Percentiles rank a stretch among this genome's conserved stretches.
Evolutionary conservation across 1,284 basidiomycete species (phyloP).

Genomic region (Ganoderma sp.): DNA sequence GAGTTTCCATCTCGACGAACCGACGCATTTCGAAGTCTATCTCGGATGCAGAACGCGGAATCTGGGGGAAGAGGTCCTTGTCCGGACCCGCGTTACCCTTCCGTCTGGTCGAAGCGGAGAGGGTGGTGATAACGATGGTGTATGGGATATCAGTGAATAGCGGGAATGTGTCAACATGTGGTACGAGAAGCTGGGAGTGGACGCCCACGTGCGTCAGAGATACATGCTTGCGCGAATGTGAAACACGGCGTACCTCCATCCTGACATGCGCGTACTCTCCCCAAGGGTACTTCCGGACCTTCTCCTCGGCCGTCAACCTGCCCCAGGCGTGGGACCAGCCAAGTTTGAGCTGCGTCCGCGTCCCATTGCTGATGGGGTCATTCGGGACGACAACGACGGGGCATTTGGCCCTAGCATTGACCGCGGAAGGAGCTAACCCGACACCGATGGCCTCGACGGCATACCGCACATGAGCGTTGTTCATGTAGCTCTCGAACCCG

Average conservation of each 20-base stretch:
- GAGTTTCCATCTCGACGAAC: constrained; percentile 23
- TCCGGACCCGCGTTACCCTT: constrained; percentile 17
- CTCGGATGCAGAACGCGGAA: constrained; percentile 25
- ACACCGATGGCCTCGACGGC: constrained; percentile 23
- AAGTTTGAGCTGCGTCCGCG: constrained; percentile 23
- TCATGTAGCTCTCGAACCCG: constrained; percentile 25
- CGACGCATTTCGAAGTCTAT: constrained; percentile 28
- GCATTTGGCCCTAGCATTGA: constrained; percentile 20
- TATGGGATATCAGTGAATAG: constrained; percentile 28
- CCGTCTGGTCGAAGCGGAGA: constrained; percentile 22
- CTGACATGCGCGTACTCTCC: constrained; percentile 22
- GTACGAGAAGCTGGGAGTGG: constrained; percentile 21
- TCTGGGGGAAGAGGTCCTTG: constrained; percentile 19
- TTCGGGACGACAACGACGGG: constrained; percentile 23
- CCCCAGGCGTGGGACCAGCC: constrained; percentile 28
- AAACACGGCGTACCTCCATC: constrained; percentile 20
- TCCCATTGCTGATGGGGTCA: constrained; percentile 21
- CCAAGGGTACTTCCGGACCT: constrained; percentile 27
- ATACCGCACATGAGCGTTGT: constrained; percentile 26
- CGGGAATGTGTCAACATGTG: constrained; percentile 27
- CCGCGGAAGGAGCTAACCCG: constrained; percentile 19
- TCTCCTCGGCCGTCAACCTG: constrained; percentile 21
- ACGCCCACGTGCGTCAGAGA: not conserved
- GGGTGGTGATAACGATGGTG: constrained; percentile 25
- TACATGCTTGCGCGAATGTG: not conserved